Conservation (phyloP, 2,329 filamentous ascomycete genomes). For the Fusarium burgessii region DNA sequence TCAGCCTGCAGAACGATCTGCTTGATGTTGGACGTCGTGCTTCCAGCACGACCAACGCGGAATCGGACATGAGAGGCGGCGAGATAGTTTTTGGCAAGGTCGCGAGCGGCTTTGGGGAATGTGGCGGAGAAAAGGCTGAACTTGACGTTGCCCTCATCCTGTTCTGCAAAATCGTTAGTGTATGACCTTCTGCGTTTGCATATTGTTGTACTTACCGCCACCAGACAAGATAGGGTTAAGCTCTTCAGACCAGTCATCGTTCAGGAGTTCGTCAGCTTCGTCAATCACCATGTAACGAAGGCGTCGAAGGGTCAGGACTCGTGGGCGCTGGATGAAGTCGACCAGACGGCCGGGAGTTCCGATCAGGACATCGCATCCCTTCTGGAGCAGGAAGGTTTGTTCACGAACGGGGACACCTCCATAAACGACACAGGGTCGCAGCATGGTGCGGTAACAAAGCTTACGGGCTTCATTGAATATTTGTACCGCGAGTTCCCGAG, state of each 20-base stretch:
- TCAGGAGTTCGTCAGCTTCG: conserved; percentile 94
- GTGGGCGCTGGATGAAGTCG: conserved; percentile 82
- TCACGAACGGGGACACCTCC: conserved; percentile 80
- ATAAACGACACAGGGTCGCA: conserved; percentile 90
- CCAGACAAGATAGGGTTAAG: conserved; percentile 82
- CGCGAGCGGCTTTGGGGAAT: conserved; percentile 83
- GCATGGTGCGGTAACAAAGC: conserved; percentile 93
- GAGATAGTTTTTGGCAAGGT: conserved; percentile 82
- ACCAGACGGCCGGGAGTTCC: conserved; percentile 87
- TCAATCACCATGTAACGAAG: conserved; percentile 88
- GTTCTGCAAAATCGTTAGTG: conserved; percentile 63
- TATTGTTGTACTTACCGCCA: conserved; percentile 70
- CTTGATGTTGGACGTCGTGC: conserved; percentile 83
- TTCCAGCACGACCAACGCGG: conserved; percentile 87
- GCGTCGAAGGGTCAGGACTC: conserved; percentile 77
- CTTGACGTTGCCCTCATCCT: conserved; percentile 77
- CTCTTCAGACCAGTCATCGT: conserved; percentile 81
- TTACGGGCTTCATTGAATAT: conserved; percentile 96
- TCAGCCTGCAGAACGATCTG: conserved; percentile 81
- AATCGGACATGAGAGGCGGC: conserved; percentile 80
- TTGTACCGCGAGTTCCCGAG: conserved; percentile 90
- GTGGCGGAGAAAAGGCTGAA: conserved; percentile 95
- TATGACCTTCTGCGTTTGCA: conserved; percentile 7
- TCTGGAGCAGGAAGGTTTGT: conserved; percentile 78
- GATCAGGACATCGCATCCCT: conserved; percentile 90